phyloP scores from a whole-genome alignment of 495 filamentous ascomycete species.

The Acidiella bohemica region DNA sequence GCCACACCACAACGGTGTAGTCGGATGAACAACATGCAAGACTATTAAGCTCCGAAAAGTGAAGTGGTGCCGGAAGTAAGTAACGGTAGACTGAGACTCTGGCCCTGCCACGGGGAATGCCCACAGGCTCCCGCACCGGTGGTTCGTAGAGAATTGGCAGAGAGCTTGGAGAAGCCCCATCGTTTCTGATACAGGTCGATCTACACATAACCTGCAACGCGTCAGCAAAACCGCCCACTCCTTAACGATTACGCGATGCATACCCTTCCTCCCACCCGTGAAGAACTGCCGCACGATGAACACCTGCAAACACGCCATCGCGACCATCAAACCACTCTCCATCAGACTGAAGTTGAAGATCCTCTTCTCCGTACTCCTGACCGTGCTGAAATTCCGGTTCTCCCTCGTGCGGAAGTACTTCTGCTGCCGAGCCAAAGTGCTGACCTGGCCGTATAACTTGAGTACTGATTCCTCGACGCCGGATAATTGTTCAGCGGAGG shows the following conservation, averaged over 20 bases:
- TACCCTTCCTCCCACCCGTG: slow-evolving; percentile 71
- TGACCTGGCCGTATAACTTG: slow-evolving; percentile 85
- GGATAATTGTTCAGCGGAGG: slow-evolving; percentile 78
- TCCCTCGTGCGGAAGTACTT: slow-evolving; percentile 99
- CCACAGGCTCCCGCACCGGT: too few species aligned
- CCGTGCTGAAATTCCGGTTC: slow-evolving; percentile 97
- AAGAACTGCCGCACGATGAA: slow-evolving; percentile 99
- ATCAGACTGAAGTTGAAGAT: slow-evolving; percentile 97
- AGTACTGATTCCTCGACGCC: slow-evolving; percentile 89
- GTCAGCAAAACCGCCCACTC: too few species aligned
- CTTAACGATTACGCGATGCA: slow-evolving; percentile 21
- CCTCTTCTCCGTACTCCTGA: slow-evolving; percentile 82
- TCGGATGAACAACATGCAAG: too few species aligned
- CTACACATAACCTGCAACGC: too few species aligned
- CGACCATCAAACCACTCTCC: slow-evolving; percentile 81
- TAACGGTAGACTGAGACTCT: too few species aligned
- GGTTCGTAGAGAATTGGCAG: too few species aligned
- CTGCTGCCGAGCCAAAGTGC: slow-evolving; percentile 94
- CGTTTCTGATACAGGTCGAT: too few species aligned
- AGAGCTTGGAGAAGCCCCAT: too few species aligned
- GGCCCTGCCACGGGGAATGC: too few species aligned
- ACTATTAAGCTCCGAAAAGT: too few species aligned
- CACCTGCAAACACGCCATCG: slow-evolving; percentile 93
- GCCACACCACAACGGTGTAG: too few species aligned
- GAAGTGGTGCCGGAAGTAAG: too few species aligned